These are phyloP conservation scores for Cladosporium sp. DNA, from an alignment of 2,329 filamentous ascomycete genomes.

Conservation along the genomic window DNA sequence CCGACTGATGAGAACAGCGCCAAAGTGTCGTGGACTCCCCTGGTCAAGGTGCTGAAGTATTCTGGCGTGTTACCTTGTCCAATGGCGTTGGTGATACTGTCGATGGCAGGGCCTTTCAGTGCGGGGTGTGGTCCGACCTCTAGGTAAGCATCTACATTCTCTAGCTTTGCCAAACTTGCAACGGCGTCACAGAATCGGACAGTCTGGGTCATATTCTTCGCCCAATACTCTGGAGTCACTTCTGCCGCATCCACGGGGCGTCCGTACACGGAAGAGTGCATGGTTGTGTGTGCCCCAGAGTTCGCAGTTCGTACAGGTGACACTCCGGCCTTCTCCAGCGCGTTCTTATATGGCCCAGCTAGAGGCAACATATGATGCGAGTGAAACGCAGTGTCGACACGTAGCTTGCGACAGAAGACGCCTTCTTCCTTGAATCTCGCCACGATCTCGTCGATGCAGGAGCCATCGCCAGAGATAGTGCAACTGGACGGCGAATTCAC, in stretches of 20 bases:
- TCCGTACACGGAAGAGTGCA: neutral
- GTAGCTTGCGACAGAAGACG: constrained; percentile 35
- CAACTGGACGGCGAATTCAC: constrained; percentile 38
- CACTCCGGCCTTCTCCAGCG: neutral
- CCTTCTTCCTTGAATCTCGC: constrained; percentile 27
- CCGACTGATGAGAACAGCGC: too few relatives aligned
- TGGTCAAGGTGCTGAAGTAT: too few relatives aligned
- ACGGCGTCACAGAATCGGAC: constrained; percentile 41
- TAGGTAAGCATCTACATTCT: constrained; percentile 33
- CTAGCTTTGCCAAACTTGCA: constrained; percentile 18
- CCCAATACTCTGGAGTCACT: constrained; percentile 35
- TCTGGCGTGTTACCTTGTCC: neutral
- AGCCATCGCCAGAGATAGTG: constrained; percentile 41
- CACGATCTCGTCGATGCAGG: constrained; percentile 30
- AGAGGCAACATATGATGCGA: constrained; percentile 31
- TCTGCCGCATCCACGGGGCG: neutral
- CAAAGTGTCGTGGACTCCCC: too few relatives aligned
- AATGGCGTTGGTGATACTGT: constrained; percentile 27
- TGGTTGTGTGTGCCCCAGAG: neutral
- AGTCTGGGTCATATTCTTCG: constrained; percentile 39
- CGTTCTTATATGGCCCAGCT: neutral
- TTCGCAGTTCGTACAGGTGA: too few relatives aligned
- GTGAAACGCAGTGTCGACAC: constrained; percentile 41
- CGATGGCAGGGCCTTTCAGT: constrained; percentile 36
- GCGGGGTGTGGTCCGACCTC: constrained; percentile 44